Evolutionary conservation across 495 filamentous ascomycete genomes (phyloP).

Genomic region (Thozetella sp.): DNA sequence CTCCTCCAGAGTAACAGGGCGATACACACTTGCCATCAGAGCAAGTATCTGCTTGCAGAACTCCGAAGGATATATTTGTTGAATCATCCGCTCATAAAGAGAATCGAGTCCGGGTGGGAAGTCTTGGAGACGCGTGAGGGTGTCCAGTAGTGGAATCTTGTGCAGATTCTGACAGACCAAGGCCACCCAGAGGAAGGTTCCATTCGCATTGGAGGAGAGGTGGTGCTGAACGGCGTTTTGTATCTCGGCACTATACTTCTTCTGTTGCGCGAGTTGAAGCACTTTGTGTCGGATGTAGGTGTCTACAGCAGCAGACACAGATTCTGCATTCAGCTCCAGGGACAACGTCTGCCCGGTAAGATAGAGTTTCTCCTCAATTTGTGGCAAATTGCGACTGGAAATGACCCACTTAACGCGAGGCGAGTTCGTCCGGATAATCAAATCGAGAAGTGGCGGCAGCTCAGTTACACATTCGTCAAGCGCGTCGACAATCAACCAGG

Average conservation of each 20-base stretch:
- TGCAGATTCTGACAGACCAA: conserved; percentile 24
- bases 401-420: conserved; percentile 38
- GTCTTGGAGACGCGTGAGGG: conserved; percentile 3
- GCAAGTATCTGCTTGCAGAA: conserved; percentile 16
- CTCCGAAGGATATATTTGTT: conserved; percentile 7
- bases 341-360: conserved; percentile 17
- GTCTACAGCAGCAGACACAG: conserved; percentile 19
- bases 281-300: conserved; percentile 36
- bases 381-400: conserved; percentile 35
- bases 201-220: conserved; percentile 19
- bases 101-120: conserved; percentile 13
- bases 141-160: neutral
- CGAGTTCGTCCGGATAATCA: conserved; percentile 23
- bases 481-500: conserved; percentile 46
- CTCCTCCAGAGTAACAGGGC: conserved; percentile 18
- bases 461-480: conserved; percentile 47
- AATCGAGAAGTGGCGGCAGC: conserved; percentile 26
- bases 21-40: conserved; percentile 6
- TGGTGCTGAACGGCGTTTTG: conserved; percentile 13
- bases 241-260: conserved; percentile 12
- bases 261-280: conserved; percentile 9
- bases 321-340: conserved; percentile 29
- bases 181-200: conserved; percentile 35
- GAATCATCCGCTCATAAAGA: conserved; percentile 22
- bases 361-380: conserved; percentile 34